These are phyloP conservation scores for Phlyctochytrium planicorne DNA, from an alignment of 192 early-diverging fungal genomes.

Conservation along the genomic window DNA sequence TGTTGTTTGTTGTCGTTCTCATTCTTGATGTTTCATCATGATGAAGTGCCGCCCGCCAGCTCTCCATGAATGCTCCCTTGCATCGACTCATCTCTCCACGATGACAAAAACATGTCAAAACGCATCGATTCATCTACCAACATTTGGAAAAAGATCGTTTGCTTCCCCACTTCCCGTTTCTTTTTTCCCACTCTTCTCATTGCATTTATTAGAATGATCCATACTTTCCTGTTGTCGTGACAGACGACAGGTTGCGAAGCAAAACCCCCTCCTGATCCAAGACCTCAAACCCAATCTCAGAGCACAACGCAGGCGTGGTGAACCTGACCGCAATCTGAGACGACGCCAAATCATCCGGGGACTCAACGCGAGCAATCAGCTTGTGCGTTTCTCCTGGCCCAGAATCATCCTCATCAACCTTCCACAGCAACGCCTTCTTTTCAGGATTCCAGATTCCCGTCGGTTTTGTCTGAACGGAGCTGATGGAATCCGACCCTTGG, in stretches of 20 bases:
- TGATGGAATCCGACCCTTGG: conserved; percentile 26
- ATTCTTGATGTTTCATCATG: too few species aligned
- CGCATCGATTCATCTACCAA: too few species aligned
- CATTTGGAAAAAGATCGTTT: too few species aligned
- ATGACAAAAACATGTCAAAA: too few species aligned
- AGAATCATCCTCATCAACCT: conserved; percentile 17
- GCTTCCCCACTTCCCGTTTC: too few species aligned
- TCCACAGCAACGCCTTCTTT: conserved; percentile 41
- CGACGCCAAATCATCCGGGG: neutral
- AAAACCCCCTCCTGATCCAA: neutral
- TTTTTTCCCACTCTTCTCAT: too few species aligned
- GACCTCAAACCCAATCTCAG: neutral
- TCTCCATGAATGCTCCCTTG: too few species aligned
- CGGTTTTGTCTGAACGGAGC: conserved; percentile 35
- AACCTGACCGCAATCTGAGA: neutral
- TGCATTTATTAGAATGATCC: too few species aligned
- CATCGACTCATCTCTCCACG: too few species aligned
- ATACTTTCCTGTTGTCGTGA: neutral
- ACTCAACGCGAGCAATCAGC: conserved; percentile 13
- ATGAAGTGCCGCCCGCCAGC: too few species aligned
- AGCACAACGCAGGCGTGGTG: neutral
- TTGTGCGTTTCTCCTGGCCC: conserved; percentile 1
- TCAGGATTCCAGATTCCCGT: conserved; percentile 38
- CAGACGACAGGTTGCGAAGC: neutral
- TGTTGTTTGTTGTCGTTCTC: too few species aligned